Evolutionary conservation across 2,329 filamentous ascomycete species (phyloP).

Genomic region (Fusarium solani-melongenae): DNA sequence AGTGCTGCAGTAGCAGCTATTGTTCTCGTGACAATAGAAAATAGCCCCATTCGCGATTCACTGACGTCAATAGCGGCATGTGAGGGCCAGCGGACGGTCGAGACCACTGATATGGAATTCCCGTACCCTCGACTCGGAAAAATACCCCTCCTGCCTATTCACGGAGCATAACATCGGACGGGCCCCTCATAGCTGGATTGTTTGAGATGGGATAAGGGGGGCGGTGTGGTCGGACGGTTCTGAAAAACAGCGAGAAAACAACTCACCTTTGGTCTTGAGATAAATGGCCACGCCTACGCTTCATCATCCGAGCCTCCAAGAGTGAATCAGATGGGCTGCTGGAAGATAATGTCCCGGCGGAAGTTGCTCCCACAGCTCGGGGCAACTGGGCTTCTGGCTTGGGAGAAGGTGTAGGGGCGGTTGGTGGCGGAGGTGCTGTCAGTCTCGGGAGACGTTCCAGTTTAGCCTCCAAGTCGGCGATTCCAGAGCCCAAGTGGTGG

Average conservation of each 20-base stretch:
- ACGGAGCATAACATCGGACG: background rate
- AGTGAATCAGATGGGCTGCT: conserved; percentile 27
- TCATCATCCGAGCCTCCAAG: conserved; percentile 29
- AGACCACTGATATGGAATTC: background rate
- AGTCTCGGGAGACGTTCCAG: conserved; percentile 43
- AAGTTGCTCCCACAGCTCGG: background rate
- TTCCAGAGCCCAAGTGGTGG: conserved; percentile 47
- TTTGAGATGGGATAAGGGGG: background rate
- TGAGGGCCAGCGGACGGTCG: background rate
- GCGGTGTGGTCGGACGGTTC: background rate
- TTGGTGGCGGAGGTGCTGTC: conserved; percentile 21
- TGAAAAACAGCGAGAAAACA: background rate
- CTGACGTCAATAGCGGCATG: background rate
- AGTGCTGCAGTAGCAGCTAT: background rate
- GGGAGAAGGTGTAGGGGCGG: conserved; percentile 12
- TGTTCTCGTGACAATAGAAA: conserved; percentile 5
- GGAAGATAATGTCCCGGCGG: conserved; percentile 1
- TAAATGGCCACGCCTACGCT: conserved; percentile 35
- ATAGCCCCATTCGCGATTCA: conserved; percentile 15
- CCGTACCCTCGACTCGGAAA: background rate
- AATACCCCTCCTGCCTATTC: background rate
- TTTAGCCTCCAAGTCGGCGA: conserved; percentile 54
- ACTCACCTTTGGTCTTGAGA: conserved; percentile 41
- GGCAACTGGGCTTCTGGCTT: conserved; percentile 20
- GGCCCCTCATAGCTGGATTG: background rate